Evolutionary conservation across 78 protist genomes (phyloP).

Genomic region (Anaeramoeba flamelloides): DNA sequence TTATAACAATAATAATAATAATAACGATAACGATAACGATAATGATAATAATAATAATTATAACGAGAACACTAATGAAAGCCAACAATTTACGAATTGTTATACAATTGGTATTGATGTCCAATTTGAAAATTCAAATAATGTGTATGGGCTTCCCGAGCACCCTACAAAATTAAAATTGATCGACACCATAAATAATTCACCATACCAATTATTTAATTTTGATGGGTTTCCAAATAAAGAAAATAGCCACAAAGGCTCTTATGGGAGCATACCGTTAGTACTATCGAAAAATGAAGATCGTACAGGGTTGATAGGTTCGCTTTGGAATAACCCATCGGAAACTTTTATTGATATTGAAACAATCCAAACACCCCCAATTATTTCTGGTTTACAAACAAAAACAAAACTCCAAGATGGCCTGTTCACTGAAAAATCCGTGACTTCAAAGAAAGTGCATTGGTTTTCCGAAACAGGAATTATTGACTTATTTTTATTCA

Average conservation of each 20-base stretch:
- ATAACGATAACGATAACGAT: too few species aligned
- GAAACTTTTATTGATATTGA: not conserved
- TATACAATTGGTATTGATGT: not conserved
- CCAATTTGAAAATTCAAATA: not conserved
- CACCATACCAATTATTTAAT: not conserved
- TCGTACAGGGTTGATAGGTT: not conserved
- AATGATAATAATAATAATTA: too few species aligned
- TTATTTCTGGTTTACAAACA: too few species aligned
- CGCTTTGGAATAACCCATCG: not conserved
- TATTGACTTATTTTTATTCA: not conserved
- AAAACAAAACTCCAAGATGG: too few species aligned
- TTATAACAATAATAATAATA: too few species aligned
- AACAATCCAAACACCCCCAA: too few species aligned
- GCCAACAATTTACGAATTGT: too few species aligned
- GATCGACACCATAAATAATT: not conserved
- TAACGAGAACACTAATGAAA: too few species aligned
- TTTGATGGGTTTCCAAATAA: not conserved
- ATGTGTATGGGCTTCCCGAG: not conserved
- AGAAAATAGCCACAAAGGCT: not conserved
- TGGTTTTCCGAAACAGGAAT: too few species aligned
- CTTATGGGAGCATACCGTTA: not conserved
- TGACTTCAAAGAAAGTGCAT: too few species aligned
- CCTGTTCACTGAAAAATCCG: too few species aligned
- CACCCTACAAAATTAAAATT: not conserved
- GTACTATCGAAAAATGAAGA: not conserved